phyloP scores from a whole-genome alignment of 805 yeast genomes.

The Nakazawaea anatomiae region DNA sequence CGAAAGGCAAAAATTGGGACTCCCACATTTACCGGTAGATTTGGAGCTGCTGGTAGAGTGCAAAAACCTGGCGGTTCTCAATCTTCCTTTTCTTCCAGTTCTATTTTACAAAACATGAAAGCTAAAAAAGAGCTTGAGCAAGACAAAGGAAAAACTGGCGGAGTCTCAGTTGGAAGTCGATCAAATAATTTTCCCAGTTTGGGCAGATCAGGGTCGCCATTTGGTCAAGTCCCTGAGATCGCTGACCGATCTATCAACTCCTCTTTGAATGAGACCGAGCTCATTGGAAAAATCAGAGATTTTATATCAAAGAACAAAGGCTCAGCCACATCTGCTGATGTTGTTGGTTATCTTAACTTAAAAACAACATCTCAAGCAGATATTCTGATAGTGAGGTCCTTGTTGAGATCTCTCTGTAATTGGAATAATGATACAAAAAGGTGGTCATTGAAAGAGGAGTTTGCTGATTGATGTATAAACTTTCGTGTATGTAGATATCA shows the following conservation, averaged over 20 bases:
- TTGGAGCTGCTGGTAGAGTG: conserved; percentile 73
- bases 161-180: background rate
- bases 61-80: conserved; percentile 6
- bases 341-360: conserved; percentile 20
- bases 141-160: conserved; percentile 14
- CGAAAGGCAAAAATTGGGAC: conserved; percentile 53
- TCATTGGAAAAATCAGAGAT: conserved; percentile 18
- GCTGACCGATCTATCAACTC: background rate
- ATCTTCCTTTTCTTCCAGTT: conserved; percentile 44
- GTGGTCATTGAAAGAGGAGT: conserved; percentile 63
- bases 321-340: conserved; percentile 25
- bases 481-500: background rate
- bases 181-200: background rate
- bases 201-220: background rate
- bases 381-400: conserved; percentile 56
- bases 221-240: background rate
- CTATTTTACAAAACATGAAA: conserved; percentile 44
- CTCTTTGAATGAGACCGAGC: conserved; percentile 8
- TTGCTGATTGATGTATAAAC: conserved; percentile 16
- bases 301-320: conserved; percentile 22
- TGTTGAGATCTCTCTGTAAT: conserved; percentile 58
- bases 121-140: conserved; percentile 32
- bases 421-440: conserved; percentile 59
- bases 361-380: conserved; percentile 44
- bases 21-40: conserved; percentile 96